Conservation (phyloP, 192 early-diverging fungal species). For the Coemansia reversa region DNA sequence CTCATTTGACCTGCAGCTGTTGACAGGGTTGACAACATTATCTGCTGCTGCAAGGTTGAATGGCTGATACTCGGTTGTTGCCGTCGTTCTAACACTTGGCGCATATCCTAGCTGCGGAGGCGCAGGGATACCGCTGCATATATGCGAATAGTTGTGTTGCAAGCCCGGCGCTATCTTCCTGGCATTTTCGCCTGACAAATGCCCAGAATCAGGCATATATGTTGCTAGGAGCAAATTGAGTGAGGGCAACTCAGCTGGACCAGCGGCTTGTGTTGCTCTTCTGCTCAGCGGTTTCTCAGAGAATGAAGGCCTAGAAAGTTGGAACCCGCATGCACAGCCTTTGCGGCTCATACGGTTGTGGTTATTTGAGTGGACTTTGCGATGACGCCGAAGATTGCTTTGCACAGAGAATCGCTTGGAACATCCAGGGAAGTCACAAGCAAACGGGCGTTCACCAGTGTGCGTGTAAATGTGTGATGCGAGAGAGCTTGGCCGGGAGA, state of each 20-base stretch:
- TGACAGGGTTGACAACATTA: background rate
- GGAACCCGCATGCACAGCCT: conserved; percentile 1
- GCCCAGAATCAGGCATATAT: background rate
- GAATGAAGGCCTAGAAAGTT: conserved; percentile 1
- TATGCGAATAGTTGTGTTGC: background rate
- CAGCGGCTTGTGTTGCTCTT: background rate
- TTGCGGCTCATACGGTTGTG: background rate
- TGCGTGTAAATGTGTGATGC: conserved; percentile 64
- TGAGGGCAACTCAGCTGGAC: background rate
- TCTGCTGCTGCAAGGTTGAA: background rate
- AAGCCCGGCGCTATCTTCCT: background rate
- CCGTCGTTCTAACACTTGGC: conserved; percentile 17
- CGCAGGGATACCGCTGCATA: background rate
- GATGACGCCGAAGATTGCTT: conserved; percentile 76
- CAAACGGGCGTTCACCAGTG: conserved; percentile 62
- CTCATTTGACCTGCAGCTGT: background rate
- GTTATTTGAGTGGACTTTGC: conserved; percentile 33
- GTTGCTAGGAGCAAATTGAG: background rate
- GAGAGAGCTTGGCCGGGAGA: conserved; percentile 60
- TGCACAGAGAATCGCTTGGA: conserved; percentile 74
- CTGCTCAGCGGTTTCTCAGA: background rate
- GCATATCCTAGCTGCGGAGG: conserved; percentile 10
- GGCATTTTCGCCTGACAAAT: background rate
- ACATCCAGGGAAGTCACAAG: conserved; percentile 57
- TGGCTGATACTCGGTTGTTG: conserved; percentile 5